Percentiles rank a stretch among this genome's conserved stretches.
Conservation (phyloP, 805 yeast species). For the Cyberlindnera xylosilytica region DNA sequence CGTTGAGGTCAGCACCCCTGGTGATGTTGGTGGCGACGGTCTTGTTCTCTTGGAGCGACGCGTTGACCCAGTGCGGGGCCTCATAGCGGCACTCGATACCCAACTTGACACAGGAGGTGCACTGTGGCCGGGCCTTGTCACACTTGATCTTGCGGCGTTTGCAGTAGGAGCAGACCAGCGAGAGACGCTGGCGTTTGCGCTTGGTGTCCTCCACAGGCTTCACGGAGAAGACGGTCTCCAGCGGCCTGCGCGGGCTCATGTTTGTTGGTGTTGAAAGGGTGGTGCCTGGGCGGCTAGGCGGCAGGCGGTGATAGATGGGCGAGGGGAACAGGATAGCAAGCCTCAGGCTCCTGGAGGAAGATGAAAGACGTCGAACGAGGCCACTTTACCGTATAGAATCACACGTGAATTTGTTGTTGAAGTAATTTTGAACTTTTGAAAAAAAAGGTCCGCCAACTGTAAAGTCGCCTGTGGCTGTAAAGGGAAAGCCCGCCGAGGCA, state of each 20-base stretch:
- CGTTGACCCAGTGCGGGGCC: constrained; percentile 8
- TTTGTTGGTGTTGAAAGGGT: neutral
- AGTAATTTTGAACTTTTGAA: too few species aligned
- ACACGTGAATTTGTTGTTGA: too few species aligned
- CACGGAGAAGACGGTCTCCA: constrained; percentile 5
- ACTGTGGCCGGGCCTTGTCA: constrained; percentile 15
- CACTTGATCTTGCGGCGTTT: constrained; percentile 30
- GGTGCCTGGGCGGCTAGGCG: neutral
- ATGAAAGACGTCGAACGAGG: too few species aligned
- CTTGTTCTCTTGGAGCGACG: neutral
- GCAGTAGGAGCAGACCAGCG: constrained; percentile 33
- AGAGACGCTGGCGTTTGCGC: constrained; percentile 29
- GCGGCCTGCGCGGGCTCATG: constrained; percentile 1
- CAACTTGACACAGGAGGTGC: constrained; percentile 27
- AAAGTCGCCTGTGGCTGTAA: too few species aligned
- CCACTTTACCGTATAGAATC: too few species aligned
- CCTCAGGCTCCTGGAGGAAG: too few species aligned
- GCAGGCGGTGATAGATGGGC: too few species aligned
- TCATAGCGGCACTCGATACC: constrained; percentile 18
- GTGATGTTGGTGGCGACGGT: constrained; percentile 2
- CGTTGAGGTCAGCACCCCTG: neutral
- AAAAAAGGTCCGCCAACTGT: too few species aligned
- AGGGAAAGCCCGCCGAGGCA: too few species aligned
- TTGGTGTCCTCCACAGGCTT: neutral
- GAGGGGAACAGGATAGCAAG: too few species aligned